Conservation (phyloP, 495 filamentous ascomycete species). For the Hyaloscypha variabilis region DNA sequence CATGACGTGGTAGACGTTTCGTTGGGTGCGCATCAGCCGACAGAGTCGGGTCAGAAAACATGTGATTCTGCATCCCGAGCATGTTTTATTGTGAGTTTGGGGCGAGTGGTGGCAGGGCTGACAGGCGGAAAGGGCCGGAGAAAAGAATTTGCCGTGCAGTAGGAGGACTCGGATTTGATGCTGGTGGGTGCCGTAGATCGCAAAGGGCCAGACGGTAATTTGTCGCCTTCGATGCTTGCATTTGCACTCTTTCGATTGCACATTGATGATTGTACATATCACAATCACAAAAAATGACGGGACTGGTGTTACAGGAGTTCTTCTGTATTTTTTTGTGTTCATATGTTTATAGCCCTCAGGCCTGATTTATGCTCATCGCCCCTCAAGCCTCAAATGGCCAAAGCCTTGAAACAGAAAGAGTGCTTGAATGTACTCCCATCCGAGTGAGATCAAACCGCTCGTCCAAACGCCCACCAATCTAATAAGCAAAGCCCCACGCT, state of each 20-base stretch:
- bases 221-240: no score
- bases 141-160: not conserved
- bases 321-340: not conserved
- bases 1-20: constrained; percentile 10
- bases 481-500: constrained; percentile 27
- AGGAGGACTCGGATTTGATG: no score
- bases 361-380: not conserved
- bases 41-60: not conserved
- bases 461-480: constrained; percentile 22
- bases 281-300: no score
- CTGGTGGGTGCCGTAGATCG: no score
- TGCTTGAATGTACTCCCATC: constrained; percentile 1
- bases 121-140: not conserved
- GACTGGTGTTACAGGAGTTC: not conserved
- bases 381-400: not conserved
- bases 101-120: not conserved
- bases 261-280: no score
- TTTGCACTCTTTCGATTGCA: no score
- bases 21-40: constrained; percentile 3
- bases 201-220: not conserved
- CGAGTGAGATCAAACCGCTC: not conserved
- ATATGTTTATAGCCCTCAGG: constrained; percentile 1
- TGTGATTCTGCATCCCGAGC: constrained; percentile 8
- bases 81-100: not conserved
- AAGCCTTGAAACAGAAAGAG: not conserved